A percentile compares a stretch with the other conserved stretches of the same genome.
phyloP scores from a whole-genome alignment of 2,329 filamentous ascomycete genomes.

The Furcasterigmium furcatum region DNA sequence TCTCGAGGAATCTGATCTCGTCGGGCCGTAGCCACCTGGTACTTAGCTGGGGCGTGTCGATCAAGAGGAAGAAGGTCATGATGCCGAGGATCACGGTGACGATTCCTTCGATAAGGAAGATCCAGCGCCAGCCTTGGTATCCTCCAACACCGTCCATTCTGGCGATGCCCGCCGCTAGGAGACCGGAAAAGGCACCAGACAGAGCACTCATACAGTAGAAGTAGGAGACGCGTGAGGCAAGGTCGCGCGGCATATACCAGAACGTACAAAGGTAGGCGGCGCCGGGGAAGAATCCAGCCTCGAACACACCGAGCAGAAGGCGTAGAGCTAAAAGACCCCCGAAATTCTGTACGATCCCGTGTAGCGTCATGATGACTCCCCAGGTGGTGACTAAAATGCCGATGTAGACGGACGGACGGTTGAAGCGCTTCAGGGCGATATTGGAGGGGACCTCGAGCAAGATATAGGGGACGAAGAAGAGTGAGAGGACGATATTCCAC shows the following conservation, averaged over 20 bases:
- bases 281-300: constrained; percentile 24
- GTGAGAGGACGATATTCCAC: constrained; percentile 51
- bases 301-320: constrained; percentile 26
- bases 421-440: constrained; percentile 58
- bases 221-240: constrained; percentile 18
- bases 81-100: constrained; percentile 63
- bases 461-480: constrained; percentile 64
- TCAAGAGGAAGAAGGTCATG: constrained; percentile 41
- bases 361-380: constrained; percentile 21
- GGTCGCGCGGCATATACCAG: constrained; percentile 25
- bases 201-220: constrained; percentile 21
- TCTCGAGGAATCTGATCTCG: constrained; percentile 27
- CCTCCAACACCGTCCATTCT: constrained; percentile 47
- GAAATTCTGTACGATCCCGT: constrained; percentile 21
- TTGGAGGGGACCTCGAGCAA: constrained; percentile 63
- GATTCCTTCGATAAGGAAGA: constrained; percentile 65
- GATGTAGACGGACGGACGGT: constrained; percentile 59
- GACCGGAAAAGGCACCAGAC: constrained; percentile 59
- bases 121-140: constrained; percentile 59
- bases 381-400: constrained; percentile 58
- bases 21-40: constrained; percentile 27
- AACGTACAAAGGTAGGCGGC: constrained; percentile 21
- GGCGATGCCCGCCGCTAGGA: constrained; percentile 56
- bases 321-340: constrained; percentile 20
- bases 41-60: constrained; percentile 32